These are phyloP conservation scores for Arthrobotrys musiformis DNA, from an alignment of 2,329 filamentous ascomycete genomes.

Conservation along the genomic window DNA sequence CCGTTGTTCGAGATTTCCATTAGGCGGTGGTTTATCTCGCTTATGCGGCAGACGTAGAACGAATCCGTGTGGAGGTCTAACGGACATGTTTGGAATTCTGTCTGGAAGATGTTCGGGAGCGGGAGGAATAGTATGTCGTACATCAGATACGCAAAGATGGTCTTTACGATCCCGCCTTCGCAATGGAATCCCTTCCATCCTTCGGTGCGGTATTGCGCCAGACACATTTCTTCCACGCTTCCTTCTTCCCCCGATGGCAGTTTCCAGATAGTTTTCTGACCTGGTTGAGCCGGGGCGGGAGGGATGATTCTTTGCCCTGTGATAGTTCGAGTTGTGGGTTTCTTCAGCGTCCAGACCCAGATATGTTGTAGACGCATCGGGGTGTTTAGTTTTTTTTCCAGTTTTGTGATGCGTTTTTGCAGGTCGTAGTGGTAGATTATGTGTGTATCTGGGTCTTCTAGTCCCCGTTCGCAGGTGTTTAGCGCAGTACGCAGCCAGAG, in stretches of 20 bases:
- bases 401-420: constrained; percentile 90
- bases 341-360: constrained; percentile 85
- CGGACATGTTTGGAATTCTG: constrained; percentile 91
- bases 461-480: constrained; percentile 82
- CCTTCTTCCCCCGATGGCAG: constrained; percentile 79
- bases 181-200: constrained; percentile 96
- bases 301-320: constrained; percentile 76
- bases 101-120: constrained; percentile 96
- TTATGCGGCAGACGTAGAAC: constrained; percentile 86
- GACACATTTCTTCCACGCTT: constrained; percentile 91
- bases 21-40: constrained; percentile 87
- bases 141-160: constrained; percentile 88
- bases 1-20: constrained; percentile 87
- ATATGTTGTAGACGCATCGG: constrained; percentile 89
- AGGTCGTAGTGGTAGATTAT: constrained; percentile 93
- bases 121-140: constrained; percentile 93
- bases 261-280: constrained; percentile 78
- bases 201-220: constrained; percentile 81
- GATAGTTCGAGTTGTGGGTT: constrained; percentile 78
- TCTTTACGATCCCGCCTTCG: constrained; percentile 91
- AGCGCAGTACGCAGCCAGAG: constrained; percentile 82
- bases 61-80: constrained; percentile 91
- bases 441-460: constrained; percentile 90
- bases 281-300: constrained; percentile 60
- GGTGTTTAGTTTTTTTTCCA: constrained; percentile 85